These are phyloP conservation scores for Salvia sclarea DNA, from an alignment of 305 asterid species.

Conservation along the genomic window DNA sequence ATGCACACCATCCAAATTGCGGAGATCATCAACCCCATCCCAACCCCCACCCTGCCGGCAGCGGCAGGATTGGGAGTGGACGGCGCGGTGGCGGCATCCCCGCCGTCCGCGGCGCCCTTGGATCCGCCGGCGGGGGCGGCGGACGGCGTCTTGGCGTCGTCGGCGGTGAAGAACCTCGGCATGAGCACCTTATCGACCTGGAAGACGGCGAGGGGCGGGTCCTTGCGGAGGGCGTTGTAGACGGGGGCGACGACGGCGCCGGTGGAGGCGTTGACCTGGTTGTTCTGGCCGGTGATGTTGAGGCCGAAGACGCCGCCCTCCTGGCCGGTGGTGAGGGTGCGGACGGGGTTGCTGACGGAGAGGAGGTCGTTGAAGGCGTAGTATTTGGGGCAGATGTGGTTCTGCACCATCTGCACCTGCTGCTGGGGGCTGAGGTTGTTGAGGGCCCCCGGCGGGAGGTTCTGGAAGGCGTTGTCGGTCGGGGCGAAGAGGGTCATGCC, in stretches of 20 bases:
- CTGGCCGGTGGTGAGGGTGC: constrained; percentile 73
- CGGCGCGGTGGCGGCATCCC: constrained; percentile 28
- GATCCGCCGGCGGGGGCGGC: constrained; percentile 47
- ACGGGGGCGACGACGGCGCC: constrained; percentile 48
- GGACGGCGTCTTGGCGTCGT: constrained; percentile 43
- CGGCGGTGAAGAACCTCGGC: constrained; percentile 54
- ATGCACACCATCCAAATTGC: constrained; percentile 47
- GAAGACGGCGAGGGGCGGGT: constrained; percentile 71
- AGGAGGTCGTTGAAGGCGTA: constrained; percentile 50
- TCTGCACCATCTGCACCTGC: constrained; percentile 60
- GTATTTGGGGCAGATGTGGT: constrained; percentile 69
- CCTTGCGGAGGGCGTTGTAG: constrained; percentile 52
- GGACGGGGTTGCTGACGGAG: constrained; percentile 81
- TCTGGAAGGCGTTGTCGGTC: constrained; percentile 75
- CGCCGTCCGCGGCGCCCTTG: constrained; percentile 25
- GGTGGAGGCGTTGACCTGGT: constrained; percentile 67
- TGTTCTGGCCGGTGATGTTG: constrained; percentile 51
- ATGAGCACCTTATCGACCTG: constrained; percentile 72
- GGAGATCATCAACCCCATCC: constrained; percentile 47
- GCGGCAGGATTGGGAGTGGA: constrained; percentile 35
- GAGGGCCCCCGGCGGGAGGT: constrained; percentile 72
- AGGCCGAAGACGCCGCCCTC: constrained; percentile 59
- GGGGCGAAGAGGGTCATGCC: constrained; percentile 89
- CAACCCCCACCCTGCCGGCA: constrained; percentile 39
- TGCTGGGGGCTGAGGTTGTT: constrained; percentile 64